These are phyloP conservation scores for Fomes fomentarius DNA, from an alignment of 1,284 basidiomycete species.

Conservation along the genomic window DNA sequence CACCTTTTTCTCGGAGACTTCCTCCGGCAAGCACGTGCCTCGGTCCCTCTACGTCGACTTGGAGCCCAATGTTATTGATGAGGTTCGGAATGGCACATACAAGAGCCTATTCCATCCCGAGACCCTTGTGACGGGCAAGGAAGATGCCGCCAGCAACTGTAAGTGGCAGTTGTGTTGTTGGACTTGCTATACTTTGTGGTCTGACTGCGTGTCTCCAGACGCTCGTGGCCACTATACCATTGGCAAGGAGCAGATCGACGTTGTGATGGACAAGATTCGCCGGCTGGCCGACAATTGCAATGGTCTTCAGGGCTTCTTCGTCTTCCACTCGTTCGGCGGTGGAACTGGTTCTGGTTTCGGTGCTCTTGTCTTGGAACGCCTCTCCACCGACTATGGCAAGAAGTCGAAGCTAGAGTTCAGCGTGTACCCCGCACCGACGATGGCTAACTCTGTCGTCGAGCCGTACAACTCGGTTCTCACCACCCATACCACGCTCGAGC, in stretches of 20 bases:
- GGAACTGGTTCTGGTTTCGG: constrained; percentile 99
- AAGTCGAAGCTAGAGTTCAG: constrained; percentile 99
- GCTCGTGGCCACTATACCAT: constrained; percentile 98
- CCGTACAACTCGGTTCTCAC: constrained; percentile 99
- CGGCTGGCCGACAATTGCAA: constrained; percentile 97
- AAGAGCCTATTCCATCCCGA: constrained; percentile 98
- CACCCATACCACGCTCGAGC: constrained; percentile 98
- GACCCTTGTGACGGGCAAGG: constrained; percentile 97
- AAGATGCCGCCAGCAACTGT: constrained; percentile 99
- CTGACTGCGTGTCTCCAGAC: constrained; percentile 50
- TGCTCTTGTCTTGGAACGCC: constrained; percentile 94
- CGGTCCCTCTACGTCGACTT: constrained; percentile 98
- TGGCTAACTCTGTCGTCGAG: constrained; percentile 98
- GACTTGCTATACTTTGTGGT: background rate
- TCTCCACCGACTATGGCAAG: constrained; percentile 99
- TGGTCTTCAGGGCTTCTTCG: constrained; percentile 99
- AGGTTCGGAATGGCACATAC: constrained; percentile 95
- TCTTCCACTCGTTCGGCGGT: constrained; percentile 99
- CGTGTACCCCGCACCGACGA: constrained; percentile 94
- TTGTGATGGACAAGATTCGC: constrained; percentile 96
- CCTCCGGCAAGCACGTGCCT: constrained; percentile 96
- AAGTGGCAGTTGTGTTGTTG: constrained; percentile 34
- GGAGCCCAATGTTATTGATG: constrained; percentile 97
- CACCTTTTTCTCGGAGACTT: constrained; percentile 94
- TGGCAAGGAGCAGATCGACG: constrained; percentile 93